These are phyloP conservation scores for Pythium rishiriense DNA, from an alignment of 352 stramenopile species.

Conservation along the genomic window DNA sequence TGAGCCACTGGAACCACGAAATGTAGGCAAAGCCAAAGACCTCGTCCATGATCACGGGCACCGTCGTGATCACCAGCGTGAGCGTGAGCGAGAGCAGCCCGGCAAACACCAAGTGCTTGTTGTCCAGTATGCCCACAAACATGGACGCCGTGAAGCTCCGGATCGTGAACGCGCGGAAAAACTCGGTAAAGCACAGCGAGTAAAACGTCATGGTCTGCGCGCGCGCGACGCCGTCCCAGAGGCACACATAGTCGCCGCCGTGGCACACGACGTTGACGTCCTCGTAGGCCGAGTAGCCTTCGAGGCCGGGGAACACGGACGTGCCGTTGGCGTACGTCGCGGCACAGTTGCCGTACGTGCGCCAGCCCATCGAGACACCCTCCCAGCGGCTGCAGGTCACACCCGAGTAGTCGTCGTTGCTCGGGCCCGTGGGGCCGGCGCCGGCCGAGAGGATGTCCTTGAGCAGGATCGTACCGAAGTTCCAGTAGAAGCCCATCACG, in stretches of 20 bases:
- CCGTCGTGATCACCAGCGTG: slow-evolving; percentile 54
- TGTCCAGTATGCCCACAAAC: slow-evolving; percentile 60
- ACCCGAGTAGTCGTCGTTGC: slow-evolving; percentile 49
- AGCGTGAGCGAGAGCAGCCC: slow-evolving; percentile 52
- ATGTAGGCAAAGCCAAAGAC: slow-evolving; percentile 74
- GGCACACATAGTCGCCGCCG: slow-evolving; percentile 58
- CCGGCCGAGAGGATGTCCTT: slow-evolving; percentile 56
- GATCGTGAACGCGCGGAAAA: slow-evolving; percentile 77
- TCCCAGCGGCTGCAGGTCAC: slow-evolving; percentile 62
- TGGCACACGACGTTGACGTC: slow-evolving; percentile 50
- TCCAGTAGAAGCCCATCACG: slow-evolving; percentile 70
- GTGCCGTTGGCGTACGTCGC: slow-evolving; percentile 40
- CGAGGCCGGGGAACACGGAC: slow-evolving; percentile 53
- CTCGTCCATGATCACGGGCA: slow-evolving; percentile 57
- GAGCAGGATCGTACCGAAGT: slow-evolving; percentile 51
- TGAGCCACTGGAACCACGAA: slow-evolving; percentile 56
- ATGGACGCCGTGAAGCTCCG: slow-evolving; percentile 70
- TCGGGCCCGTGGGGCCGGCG: slow-evolving; percentile 37
- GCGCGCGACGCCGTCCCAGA: slow-evolving; percentile 55
- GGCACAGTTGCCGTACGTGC: slow-evolving; percentile 54
- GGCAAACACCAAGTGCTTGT: slow-evolving; percentile 66
- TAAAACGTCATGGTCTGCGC: slow-evolving; percentile 80
- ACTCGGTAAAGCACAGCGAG: slow-evolving; percentile 64
- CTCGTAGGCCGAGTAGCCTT: slow-evolving; percentile 33
- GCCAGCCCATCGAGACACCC: slow-evolving; percentile 42